phyloP scores from a whole-genome alignment of 768 basidiomycete genomes.

The Tylopilus sp. region DNA sequence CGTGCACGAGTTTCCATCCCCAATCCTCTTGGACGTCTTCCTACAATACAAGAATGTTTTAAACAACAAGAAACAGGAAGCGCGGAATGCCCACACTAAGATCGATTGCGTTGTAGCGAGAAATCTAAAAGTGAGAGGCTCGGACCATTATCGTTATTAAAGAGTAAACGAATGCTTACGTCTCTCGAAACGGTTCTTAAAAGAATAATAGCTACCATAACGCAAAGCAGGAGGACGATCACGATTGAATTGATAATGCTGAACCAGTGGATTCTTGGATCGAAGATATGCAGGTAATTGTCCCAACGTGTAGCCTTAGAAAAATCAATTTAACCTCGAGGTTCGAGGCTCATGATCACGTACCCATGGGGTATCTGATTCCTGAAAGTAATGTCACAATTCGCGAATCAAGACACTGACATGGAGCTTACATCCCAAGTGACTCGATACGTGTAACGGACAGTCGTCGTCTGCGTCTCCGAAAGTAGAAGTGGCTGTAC shows the following conservation, averaged over 20 bases:
- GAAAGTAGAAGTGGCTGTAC: conserved; percentile 53
- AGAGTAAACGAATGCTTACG: conserved; percentile 41
- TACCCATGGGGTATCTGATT: conserved; percentile 86
- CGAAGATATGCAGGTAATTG: conserved; percentile 90
- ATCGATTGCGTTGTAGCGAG: conserved; percentile 91
- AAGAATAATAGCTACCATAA: conserved; percentile 92
- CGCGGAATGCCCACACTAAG: conserved; percentile 79
- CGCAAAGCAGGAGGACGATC: conserved; percentile 86
- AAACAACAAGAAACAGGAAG: not conserved
- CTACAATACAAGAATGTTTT: conserved; percentile 34
- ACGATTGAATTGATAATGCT: conserved; percentile 90
- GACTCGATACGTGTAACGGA: conserved; percentile 86
- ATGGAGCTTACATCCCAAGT: conserved; percentile 69
- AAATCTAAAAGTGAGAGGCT: conserved; percentile 12
- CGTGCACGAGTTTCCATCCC: conserved; percentile 98
- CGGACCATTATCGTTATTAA: not conserved
- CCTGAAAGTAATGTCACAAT: conserved; percentile 38
- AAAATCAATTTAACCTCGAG: conserved; percentile 9
- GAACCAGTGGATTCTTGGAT: conserved; percentile 96
- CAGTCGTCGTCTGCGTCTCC: conserved; percentile 54
- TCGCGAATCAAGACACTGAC: not conserved
- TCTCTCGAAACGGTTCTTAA: conserved; percentile 84
- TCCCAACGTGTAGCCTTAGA: conserved; percentile 92
- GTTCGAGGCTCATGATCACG: conserved; percentile 1
- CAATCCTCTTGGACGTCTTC: conserved; percentile 97